These are phyloP conservation scores for Suillus occidentalis DNA, from an alignment of 768 basidiomycete genomes.

Conservation along the genomic window DNA sequence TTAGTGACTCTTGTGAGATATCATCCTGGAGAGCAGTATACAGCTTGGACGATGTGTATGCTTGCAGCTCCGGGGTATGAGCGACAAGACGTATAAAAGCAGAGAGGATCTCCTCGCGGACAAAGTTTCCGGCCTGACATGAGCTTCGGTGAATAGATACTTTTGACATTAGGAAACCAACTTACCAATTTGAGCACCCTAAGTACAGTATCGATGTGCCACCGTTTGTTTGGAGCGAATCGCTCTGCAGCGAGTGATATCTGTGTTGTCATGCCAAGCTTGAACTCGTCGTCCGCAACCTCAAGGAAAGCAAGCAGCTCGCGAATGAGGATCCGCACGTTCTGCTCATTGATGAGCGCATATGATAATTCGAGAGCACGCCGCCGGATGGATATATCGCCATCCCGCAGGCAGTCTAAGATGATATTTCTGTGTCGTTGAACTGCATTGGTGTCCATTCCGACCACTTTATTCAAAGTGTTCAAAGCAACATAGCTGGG, in stretches of 20 bases:
- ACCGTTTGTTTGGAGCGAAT: constrained; percentile 96
- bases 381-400: constrained; percentile 96
- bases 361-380: constrained; percentile 97
- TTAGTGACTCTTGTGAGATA: constrained; percentile 95
- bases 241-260: constrained; percentile 94
- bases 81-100: constrained; percentile 94
- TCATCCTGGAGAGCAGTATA: constrained; percentile 86
- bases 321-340: constrained; percentile 87
- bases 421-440: constrained; percentile 98
- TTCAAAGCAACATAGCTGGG: constrained; percentile 94
- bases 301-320: constrained; percentile 96
- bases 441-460: constrained; percentile 97
- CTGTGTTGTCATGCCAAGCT: constrained; percentile 96
- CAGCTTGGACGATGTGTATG: constrained; percentile 90
- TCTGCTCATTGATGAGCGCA: constrained; percentile 92
- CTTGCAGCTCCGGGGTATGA: constrained; percentile 95
- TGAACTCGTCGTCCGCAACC: constrained; percentile 98
- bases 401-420: constrained; percentile 98
- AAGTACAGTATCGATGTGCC: constrained; percentile 98
- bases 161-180: constrained; percentile 11
- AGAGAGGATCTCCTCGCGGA: constrained; percentile 93
- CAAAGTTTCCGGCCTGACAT: constrained; percentile 91
- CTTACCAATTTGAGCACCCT: constrained; percentile 87
- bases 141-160: constrained; percentile 8
- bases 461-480: constrained; percentile 96